Evolutionary conservation across 225 moss, liverwort and hornwort genomes (phyloP).

Genomic region (Ulota crispa): DNA sequence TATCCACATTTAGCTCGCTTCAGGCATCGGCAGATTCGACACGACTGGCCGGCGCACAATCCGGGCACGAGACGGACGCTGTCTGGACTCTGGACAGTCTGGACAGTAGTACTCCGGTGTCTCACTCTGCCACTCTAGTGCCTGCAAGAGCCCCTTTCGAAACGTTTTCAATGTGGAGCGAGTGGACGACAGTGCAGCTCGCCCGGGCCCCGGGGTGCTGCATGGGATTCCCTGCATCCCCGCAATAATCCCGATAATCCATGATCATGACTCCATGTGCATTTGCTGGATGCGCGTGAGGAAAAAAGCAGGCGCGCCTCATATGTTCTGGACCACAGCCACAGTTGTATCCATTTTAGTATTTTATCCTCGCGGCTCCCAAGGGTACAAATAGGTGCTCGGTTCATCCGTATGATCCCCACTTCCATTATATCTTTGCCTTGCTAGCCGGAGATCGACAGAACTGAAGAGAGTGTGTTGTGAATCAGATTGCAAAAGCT

Average conservation of each 20-base stretch:
- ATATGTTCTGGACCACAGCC: too few species aligned
- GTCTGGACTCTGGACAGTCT: too few species aligned
- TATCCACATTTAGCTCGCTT: background rate
- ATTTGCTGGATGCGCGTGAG: background rate
- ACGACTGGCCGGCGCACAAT: too few species aligned
- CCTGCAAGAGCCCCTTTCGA: background rate
- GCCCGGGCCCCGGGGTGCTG: background rate
- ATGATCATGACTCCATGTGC: background rate
- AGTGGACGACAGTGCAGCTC: background rate
- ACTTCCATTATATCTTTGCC: background rate
- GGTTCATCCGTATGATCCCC: background rate
- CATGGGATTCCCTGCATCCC: constrained; percentile 23
- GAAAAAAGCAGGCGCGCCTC: too few species aligned
- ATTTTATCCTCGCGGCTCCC: background rate
- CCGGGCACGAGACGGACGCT: too few species aligned
- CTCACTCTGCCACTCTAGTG: too few species aligned
- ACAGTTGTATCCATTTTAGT: background rate
- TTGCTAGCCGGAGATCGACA: background rate
- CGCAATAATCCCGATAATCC: background rate
- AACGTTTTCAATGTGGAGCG: background rate
- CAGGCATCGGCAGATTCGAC: too few species aligned
- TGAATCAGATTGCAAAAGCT: background rate
- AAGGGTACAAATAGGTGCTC: background rate
- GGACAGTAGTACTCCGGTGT: too few species aligned
- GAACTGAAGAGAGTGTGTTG: background rate